Conservation (phyloP, 208 protist genomes). For the Blechomonas ayalai region DNA sequence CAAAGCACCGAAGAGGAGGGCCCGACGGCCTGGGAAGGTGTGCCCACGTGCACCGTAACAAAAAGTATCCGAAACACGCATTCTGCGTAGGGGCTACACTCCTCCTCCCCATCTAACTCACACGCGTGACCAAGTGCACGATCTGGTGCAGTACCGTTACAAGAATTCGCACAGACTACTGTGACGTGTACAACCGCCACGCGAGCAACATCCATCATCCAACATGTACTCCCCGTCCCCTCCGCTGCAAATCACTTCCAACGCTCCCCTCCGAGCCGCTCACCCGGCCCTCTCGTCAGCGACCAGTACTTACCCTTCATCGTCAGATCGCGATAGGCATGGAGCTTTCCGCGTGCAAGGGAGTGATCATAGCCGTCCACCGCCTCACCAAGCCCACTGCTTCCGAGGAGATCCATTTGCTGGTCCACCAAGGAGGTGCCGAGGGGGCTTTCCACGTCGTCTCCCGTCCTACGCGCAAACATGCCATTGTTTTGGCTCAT, state of each 20-base stretch:
- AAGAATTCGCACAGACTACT: no score
- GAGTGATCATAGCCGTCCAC: conserved; percentile 73
- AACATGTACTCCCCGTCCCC: background rate
- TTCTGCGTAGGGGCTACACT: conserved; percentile 1
- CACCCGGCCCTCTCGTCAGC: conserved; percentile 41
- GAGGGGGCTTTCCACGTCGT: background rate
- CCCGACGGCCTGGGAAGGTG: no score
- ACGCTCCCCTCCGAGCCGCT: conserved; percentile 35
- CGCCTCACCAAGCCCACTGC: conserved; percentile 43
- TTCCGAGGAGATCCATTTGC: conserved; percentile 56
- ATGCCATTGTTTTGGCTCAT: conserved; percentile 65
- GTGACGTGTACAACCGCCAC: no score
- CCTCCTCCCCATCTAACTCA: no score
- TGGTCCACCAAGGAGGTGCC: conserved; percentile 72
- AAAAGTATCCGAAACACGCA: background rate
- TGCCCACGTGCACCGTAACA: no score
- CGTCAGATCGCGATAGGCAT: conserved; percentile 78
- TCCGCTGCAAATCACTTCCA: conserved; percentile 14
- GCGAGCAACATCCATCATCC: conserved; percentile 3
- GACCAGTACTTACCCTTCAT: conserved; percentile 81
- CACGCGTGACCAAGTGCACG: no score
- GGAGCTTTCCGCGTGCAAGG: conserved; percentile 40
- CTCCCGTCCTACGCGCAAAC: conserved; percentile 13
- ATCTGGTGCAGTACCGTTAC: no score
- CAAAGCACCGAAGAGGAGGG: no score